Conservation (phyloP, 371 early-diverging fungal genomes). For the Apophysomyces variabilis region DNA sequence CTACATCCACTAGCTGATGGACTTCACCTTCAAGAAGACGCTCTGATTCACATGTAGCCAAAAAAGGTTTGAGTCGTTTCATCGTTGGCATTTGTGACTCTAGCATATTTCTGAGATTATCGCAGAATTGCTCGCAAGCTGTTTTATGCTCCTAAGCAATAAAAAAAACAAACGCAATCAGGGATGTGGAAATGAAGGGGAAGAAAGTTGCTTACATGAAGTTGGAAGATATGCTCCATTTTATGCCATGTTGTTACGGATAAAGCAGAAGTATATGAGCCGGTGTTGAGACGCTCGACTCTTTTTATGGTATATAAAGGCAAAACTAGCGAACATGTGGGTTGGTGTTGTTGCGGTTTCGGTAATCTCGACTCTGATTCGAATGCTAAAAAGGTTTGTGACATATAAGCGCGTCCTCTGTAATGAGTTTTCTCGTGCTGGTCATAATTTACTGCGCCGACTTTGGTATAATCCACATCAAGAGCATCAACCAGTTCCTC, state of each 20-base stretch:
- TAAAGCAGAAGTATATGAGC: slow-evolving; percentile 42
- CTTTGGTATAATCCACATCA: slow-evolving; percentile 55
- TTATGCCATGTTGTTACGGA: slow-evolving; percentile 65
- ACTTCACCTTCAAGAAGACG: slow-evolving; percentile 58
- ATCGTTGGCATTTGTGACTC: slow-evolving; percentile 65
- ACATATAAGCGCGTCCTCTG: slow-evolving; percentile 78
- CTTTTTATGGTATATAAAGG: slow-evolving; percentile 90
- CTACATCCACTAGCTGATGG: slow-evolving; percentile 45
- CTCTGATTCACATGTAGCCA: slow-evolving; percentile 79
- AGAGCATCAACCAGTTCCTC: slow-evolving; percentile 69
- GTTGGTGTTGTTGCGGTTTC: slow-evolving; percentile 46
- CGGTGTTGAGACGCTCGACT: slow-evolving; percentile 79
- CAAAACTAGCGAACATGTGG: slow-evolving; percentile 72
- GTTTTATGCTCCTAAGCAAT: slow-evolving; percentile 47
- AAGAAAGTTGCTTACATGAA: slow-evolving; percentile 38
- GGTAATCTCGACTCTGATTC: slow-evolving; percentile 61
- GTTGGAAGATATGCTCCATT: slow-evolving; percentile 60
- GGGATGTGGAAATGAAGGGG: too few relatives aligned
- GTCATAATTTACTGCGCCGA: not conserved
- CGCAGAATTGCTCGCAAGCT: slow-evolving; percentile 60
- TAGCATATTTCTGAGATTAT: slow-evolving; percentile 51
- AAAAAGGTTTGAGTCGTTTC: slow-evolving; percentile 80
- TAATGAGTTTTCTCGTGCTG: slow-evolving; percentile 23
- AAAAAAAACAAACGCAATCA: not conserved
- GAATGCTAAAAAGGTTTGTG: slow-evolving; percentile 84